phyloP scores from a whole-genome alignment of 176 grass and related monocot genomes.

The Alloteropsis semialata region DNA sequence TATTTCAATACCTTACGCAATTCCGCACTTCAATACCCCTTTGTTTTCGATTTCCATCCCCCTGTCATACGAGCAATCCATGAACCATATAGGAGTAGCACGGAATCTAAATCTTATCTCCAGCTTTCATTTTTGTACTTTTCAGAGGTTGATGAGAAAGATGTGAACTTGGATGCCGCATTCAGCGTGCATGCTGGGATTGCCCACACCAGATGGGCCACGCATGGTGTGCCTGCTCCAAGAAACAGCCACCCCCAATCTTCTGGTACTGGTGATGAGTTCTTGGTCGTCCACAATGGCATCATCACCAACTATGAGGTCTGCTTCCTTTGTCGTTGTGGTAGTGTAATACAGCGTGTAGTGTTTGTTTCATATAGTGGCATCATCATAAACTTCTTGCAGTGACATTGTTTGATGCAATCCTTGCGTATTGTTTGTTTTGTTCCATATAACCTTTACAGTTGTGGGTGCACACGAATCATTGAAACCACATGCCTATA shows the following conservation, averaged over 20 bases:
- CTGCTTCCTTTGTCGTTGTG: not conserved
- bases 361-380: conserved; percentile 7
- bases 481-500: conserved; percentile 24
- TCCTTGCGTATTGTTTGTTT: not conserved
- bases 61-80: no score
- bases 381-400: conserved; percentile 79
- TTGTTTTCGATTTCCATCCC: not conserved
- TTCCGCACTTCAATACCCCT: not conserved
- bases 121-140: not conserved
- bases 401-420: not conserved
- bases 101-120: conserved; percentile 4
- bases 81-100: no score
- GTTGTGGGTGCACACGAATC: conserved; percentile 29
- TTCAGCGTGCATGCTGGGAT: conserved; percentile 88
- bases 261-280: conserved; percentile 76
- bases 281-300: conserved; percentile 98
- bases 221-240: conserved; percentile 79
- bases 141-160: conserved; percentile 83
- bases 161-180: conserved; percentile 68
- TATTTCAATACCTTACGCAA: not conserved
- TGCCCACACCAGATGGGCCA: conserved; percentile 95
- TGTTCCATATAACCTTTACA: not conserved
- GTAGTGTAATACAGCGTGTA: not conserved
- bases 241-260: conserved; percentile 98
- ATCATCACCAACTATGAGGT: conserved; percentile 99